phyloP scores from a whole-genome alignment of 192 early-diverging fungal species.

The Backusella macrospora region DNA sequence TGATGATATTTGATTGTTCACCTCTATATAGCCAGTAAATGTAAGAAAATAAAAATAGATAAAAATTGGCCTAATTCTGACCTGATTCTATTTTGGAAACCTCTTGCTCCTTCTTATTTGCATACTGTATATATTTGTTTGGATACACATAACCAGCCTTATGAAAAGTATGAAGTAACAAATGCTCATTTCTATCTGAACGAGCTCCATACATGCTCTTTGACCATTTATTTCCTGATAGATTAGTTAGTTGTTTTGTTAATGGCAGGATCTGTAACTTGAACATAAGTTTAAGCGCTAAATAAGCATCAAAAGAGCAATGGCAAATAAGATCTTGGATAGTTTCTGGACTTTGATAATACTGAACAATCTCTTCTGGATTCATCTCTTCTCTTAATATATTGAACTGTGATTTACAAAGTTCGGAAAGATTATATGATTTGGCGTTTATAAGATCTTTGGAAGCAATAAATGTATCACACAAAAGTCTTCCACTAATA shows the following conservation, averaged over 20 bases:
- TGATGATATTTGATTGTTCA: neutral
- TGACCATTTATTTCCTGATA: constrained; percentile 95
- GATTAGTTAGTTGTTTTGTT: constrained; percentile 86
- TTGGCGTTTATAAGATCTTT: constrained; percentile 88
- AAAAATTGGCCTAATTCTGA: neutral
- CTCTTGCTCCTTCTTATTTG: neutral
- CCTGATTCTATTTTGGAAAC: neutral
- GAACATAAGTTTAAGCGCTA: constrained; percentile 81
- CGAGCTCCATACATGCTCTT: constrained; percentile 77
- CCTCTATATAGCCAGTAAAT: neutral
- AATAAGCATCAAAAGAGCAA: constrained; percentile 79
- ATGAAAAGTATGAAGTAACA: constrained; percentile 96
- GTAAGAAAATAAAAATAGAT: constrained; percentile 31
- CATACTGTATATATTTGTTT: constrained; percentile 59
- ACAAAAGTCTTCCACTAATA: constrained; percentile 84
- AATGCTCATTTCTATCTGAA: constrained; percentile 94
- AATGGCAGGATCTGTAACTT: constrained; percentile 88
- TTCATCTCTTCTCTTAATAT: constrained; percentile 84
- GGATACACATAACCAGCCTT: constrained; percentile 89
- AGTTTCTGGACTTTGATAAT: constrained; percentile 61
- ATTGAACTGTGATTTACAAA: constrained; percentile 75
- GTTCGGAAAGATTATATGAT: constrained; percentile 78
- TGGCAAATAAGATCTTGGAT: constrained; percentile 78
- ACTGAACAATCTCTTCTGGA: constrained; percentile 69
- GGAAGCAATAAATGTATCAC: constrained; percentile 91